Conservation (phyloP, 805 yeast species). For the Spathaspora girioi region DNA sequence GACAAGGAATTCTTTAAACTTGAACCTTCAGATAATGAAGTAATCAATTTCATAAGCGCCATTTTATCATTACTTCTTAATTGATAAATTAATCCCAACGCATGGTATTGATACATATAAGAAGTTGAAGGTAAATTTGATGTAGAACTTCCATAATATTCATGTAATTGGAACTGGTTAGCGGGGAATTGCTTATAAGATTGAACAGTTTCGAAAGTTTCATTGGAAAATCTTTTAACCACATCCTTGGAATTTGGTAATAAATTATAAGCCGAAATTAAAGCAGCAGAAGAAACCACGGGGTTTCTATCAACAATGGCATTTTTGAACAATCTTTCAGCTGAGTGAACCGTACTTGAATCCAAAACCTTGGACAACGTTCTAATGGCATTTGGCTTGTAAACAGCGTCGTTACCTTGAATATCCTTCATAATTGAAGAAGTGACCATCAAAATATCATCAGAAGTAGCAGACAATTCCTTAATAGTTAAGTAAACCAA, state of each 20-base stretch:
- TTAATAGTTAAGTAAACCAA: conserved; percentile 91
- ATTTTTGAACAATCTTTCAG: conserved; percentile 88
- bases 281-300: conserved; percentile 86
- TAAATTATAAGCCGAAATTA: conserved; percentile 85
- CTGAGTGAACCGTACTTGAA: conserved; percentile 84
- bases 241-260: conserved; percentile 88
- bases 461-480: conserved; percentile 81
- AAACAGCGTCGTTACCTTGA: conserved; percentile 79
- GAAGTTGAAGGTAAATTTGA: conserved; percentile 61
- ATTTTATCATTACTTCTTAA: conserved; percentile 88
- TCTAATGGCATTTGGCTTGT: conserved; percentile 93
- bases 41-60: conserved; percentile 88
- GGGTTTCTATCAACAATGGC: conserved; percentile 91
- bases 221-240: conserved; percentile 90
- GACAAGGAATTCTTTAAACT: conserved; percentile 78
- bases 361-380: conserved; percentile 88
- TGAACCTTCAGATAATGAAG: conserved; percentile 62
- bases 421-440: conserved; percentile 98
- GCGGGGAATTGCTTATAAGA: conserved; percentile 54
- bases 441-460: conserved; percentile 95
- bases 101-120: conserved; percentile 90
- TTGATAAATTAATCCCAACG: conserved; percentile 84
- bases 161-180: conserved; percentile 50
- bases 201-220: conserved; percentile 84
- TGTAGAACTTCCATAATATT: conserved; percentile 51